phyloP scores from a whole-genome alignment of 805 yeast species.

The Nakazawaea holstii region DNA sequence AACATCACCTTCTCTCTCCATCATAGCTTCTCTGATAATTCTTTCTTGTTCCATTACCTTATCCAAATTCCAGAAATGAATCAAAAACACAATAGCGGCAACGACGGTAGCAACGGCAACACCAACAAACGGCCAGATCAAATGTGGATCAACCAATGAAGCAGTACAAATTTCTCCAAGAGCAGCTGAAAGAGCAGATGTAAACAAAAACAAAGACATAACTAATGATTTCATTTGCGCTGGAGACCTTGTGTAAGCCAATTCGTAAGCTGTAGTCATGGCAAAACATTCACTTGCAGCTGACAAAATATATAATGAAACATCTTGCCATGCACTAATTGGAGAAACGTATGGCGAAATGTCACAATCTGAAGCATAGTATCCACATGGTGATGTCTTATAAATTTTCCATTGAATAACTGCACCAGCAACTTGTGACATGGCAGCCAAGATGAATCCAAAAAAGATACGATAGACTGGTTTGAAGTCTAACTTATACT shows the following conservation, averaged over 20 bases:
- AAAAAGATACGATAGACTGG: conserved; percentile 39
- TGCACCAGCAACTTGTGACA: conserved; percentile 45
- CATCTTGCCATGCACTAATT: conserved; percentile 22
- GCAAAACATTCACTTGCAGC: conserved; percentile 44
- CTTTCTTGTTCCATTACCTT: conserved; percentile 21
- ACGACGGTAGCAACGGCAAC: conserved; percentile 31
- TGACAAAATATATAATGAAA: conserved; percentile 24
- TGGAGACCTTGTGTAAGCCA: conserved; percentile 43
- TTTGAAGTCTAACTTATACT: conserved; percentile 33
- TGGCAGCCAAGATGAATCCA: conserved; percentile 43
- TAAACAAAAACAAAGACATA: conserved; percentile 29
- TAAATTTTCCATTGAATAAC: conserved; percentile 43
- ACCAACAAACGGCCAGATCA: conserved; percentile 38
- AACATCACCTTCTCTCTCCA: conserved; percentile 4
- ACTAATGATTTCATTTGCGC: conserved; percentile 41
- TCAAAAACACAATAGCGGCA: conserved; percentile 24
- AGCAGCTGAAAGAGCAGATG: conserved; percentile 41
- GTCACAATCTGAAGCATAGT: conserved; percentile 23
- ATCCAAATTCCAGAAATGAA: conserved; percentile 26
- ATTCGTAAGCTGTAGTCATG: conserved; percentile 37
- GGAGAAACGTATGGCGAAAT: conserved; percentile 19
- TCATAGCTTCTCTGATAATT: conserved; percentile 14
- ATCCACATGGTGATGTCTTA: conserved; percentile 46
- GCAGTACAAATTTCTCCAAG: conserved; percentile 36
- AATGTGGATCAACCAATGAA: conserved; percentile 33